These are phyloP conservation scores for Aspergillus homomorphus DNA, from an alignment of 495 filamentous ascomycete genomes.

Conservation along the genomic window DNA sequence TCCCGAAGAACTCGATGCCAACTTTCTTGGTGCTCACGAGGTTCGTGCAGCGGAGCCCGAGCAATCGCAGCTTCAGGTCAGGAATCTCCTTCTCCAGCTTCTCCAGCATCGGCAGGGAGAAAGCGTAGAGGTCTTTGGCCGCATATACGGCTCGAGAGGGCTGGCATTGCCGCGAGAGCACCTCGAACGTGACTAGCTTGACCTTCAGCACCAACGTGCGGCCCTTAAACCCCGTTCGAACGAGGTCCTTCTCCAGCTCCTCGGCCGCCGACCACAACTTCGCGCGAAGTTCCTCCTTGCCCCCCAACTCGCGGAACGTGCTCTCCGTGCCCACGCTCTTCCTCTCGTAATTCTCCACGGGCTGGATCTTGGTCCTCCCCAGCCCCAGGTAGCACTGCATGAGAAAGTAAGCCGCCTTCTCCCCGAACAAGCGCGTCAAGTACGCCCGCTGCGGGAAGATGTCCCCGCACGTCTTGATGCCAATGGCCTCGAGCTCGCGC, in stretches of 20 bases:
- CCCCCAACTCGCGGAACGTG: conserved; percentile 80
- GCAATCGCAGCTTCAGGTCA: conserved; percentile 74
- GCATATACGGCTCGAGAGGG: conserved; percentile 66
- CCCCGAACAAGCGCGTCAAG: conserved; percentile 75
- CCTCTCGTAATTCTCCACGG: conserved; percentile 83
- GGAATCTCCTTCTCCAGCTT: conserved; percentile 87
- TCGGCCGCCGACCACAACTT: conserved; percentile 79
- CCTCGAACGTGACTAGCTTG: conserved; percentile 92
- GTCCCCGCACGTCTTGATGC: conserved; percentile 86
- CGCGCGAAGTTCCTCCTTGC: conserved; percentile 62
- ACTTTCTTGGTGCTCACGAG: conserved; percentile 80
- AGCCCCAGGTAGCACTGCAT: conserved; percentile 81
- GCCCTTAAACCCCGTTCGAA: conserved; percentile 77
- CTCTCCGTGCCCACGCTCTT: conserved; percentile 94
- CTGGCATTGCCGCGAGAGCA: conserved; percentile 75
- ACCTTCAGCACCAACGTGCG: conserved; percentile 88
- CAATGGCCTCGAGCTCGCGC: conserved; percentile 83
- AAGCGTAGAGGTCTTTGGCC: conserved; percentile 81
- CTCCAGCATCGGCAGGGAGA: conserved; percentile 74
- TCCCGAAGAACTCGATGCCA: conserved; percentile 76
- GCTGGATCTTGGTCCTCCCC: conserved; percentile 82
- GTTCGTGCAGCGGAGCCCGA: conserved; percentile 86
- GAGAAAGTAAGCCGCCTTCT: conserved; percentile 86
- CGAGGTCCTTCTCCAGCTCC: conserved; percentile 84
- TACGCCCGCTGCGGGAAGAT: conserved; percentile 74